These are phyloP conservation scores for Calamus simplicifolius DNA, from an alignment of 176 grass and related monocot species.

Conservation along the genomic window DNA sequence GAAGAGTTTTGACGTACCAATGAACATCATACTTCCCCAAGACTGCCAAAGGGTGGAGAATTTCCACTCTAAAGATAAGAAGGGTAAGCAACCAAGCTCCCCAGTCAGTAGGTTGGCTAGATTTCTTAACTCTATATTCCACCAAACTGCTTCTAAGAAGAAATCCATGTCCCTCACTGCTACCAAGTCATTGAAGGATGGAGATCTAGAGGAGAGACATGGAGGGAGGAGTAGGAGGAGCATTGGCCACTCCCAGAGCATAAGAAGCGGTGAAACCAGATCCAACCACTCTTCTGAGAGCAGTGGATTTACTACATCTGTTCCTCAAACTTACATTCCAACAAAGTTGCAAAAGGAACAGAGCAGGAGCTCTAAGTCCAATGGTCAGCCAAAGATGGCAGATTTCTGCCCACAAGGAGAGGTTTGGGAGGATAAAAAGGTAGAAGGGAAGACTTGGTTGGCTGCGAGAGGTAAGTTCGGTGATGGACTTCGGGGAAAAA, in stretches of 20 bases:
- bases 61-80: background rate
- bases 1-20: background rate
- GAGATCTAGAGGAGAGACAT: background rate
- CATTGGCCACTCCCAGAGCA: background rate
- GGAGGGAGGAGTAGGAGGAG: background rate
- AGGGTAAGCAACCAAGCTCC: background rate
- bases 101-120: background rate
- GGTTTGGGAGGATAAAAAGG: background rate
- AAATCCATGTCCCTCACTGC: background rate
- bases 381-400: background rate
- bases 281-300: background rate
- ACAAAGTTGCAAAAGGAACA: background rate
- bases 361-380: background rate
- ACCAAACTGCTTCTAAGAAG: slow-evolving; percentile 2
- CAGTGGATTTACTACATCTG: background rate
- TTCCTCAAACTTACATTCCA: background rate
- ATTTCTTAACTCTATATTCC: slow-evolving; percentile 1
- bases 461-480: too few relatives aligned
- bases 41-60: slow-evolving; percentile 1
- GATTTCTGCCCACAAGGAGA: background rate
- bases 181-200: background rate
- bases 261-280: background rate
- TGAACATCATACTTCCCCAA: background rate
- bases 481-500: too few relatives aligned
- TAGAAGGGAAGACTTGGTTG: background rate